Conservation (phyloP, 805 yeast genomes). For the Kodamaea neixiangensis region DNA sequence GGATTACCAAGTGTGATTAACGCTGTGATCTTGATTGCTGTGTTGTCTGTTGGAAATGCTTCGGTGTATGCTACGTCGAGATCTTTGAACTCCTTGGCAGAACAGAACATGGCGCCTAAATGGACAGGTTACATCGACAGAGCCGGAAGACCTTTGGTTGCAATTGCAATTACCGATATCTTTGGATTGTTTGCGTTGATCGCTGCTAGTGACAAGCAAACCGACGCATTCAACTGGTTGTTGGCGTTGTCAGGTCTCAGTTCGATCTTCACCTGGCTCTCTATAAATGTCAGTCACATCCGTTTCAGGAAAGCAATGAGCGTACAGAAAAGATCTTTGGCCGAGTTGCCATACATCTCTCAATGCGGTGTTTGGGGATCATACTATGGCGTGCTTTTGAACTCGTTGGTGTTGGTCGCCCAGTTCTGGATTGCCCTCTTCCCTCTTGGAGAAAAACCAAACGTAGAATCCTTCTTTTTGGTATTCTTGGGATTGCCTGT, state of each 20-base stretch:
- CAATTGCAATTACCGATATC: conserved; percentile 51
- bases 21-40: conserved; percentile 66
- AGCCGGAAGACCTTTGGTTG: conserved; percentile 75
- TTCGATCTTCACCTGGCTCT: conserved; percentile 75
- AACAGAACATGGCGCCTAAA: conserved; percentile 64
- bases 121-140: conserved; percentile 68
- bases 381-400: conserved; percentile 30
- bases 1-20: conserved; percentile 73
- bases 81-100: conserved; percentile 65
- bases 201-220: conserved; percentile 57
- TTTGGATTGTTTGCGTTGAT: conserved; percentile 63
- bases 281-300: conserved; percentile 65
- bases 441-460: conserved; percentile 38
- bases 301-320: conserved; percentile 61
- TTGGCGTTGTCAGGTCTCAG: conserved; percentile 73
- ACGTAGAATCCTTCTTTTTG: conserved; percentile 42
- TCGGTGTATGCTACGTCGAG: conserved; percentile 71
- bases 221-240: conserved; percentile 69
- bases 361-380: conserved; percentile 41
- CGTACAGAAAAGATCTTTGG: conserved; percentile 46
- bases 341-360: conserved; percentile 35
- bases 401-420: conserved; percentile 36
- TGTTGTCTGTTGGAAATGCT: conserved; percentile 71
- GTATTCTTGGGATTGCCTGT: conserved; percentile 50
- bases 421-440: conserved; percentile 43